Evolutionary conservation across 495 filamentous ascomycete genomes (phyloP).

Genomic region (Podospora pseudopauciseta): DNA sequence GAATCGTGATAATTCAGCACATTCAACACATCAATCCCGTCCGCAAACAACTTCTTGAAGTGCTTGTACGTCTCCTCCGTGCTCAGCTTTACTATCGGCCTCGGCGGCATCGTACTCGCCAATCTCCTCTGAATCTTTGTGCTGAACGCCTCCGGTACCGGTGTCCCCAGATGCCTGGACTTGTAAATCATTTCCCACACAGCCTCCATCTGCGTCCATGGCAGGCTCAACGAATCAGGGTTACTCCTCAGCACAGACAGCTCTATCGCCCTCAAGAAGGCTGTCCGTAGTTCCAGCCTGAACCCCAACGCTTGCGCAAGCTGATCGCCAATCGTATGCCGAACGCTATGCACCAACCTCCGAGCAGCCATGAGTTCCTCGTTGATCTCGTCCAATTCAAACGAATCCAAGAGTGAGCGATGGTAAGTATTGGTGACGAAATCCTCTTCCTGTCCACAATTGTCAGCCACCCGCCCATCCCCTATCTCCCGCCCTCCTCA

Average conservation of each 20-base stretch:
- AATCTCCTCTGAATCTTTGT: conserved; percentile 83
- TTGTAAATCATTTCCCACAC: conserved; percentile 51
- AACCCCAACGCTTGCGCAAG: conserved; percentile 57
- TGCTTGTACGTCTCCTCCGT: conserved; percentile 68
- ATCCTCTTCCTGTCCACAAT: conserved; percentile 75
- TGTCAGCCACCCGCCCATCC: conserved; percentile 25
- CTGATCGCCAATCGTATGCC: conserved; percentile 45
- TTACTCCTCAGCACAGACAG: conserved; percentile 40
- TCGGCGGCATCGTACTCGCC: conserved; percentile 87
- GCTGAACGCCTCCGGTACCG: conserved; percentile 76
- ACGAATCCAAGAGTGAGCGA: conserved; percentile 63
- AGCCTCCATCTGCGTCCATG: conserved; percentile 46
- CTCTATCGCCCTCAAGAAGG: conserved; percentile 56
- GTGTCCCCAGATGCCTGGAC: conserved; percentile 58
- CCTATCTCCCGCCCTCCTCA: no score
- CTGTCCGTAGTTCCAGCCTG: conserved; percentile 61
- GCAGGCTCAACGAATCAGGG: conserved; percentile 41
- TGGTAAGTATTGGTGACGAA: conserved; percentile 89
- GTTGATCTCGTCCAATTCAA: conserved; percentile 55
- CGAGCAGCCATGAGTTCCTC: conserved; percentile 59
- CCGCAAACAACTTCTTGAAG: conserved; percentile 65
- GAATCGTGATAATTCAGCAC: conserved; percentile 66
- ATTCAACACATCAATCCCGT: conserved; percentile 66
- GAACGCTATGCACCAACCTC: conserved; percentile 46
- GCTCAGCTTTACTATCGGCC: conserved; percentile 76